These are phyloP conservation scores for Blumeria hordei DNA, from an alignment of 2,329 filamentous ascomycete genomes.

Conservation along the genomic window DNA sequence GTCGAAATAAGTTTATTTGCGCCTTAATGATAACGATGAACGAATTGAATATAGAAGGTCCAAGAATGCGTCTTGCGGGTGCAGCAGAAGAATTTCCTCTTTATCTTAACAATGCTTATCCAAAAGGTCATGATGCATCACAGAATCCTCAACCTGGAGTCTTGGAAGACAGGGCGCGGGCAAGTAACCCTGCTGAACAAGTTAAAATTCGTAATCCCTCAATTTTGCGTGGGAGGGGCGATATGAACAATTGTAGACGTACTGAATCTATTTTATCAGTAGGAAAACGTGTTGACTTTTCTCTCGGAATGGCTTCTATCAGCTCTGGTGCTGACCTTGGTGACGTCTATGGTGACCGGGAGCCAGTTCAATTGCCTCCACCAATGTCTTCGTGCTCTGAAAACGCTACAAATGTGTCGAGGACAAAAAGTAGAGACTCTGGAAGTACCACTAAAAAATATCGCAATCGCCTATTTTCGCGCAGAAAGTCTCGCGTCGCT, in stretches of 20 bases:
- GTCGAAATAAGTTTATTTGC: slow-evolving; percentile 85
- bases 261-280: slow-evolving; percentile 32
- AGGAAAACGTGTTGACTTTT: slow-evolving; percentile 44
- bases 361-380: slow-evolving; percentile 15
- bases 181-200: neutral
- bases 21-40: slow-evolving; percentile 66
- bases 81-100: slow-evolving; percentile 12
- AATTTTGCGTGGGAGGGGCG: slow-evolving; percentile 27
- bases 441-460: slow-evolving; percentile 19
- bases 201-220: slow-evolving; percentile 12
- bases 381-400: slow-evolving; percentile 15
- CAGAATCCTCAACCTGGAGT: no score
- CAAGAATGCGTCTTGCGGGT: slow-evolving; percentile 14
- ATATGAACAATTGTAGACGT: slow-evolving; percentile 21
- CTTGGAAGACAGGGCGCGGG: no score
- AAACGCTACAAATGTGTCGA: slow-evolving; percentile 5
- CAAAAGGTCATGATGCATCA: slow-evolving; percentile 2
- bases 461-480: slow-evolving; percentile 36
- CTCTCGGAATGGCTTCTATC: slow-evolving; percentile 38
- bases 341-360: slow-evolving; percentile 37
- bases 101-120: slow-evolving; percentile 12
- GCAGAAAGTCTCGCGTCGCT: slow-evolving; percentile 15
- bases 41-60: slow-evolving; percentile 15
- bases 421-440: slow-evolving; percentile 13
- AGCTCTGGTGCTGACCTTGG: slow-evolving; percentile 32